These are phyloP conservation scores for Phalaenopsis hybrid DNA, from an alignment of 116 monocot genomes.

Conservation along the genomic window DNA sequence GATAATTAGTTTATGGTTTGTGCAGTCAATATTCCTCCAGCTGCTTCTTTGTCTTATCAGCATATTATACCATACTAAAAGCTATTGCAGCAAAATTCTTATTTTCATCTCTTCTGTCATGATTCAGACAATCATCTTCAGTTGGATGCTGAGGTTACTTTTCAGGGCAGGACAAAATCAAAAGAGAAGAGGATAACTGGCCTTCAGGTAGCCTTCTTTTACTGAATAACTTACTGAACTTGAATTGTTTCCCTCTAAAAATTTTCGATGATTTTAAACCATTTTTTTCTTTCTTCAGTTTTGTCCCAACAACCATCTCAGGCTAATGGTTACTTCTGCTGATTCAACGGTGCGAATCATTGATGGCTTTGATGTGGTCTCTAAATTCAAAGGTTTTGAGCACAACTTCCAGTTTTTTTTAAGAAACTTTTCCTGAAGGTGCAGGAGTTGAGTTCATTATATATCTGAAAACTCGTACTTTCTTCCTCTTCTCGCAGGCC, in stretches of 20 bases:
- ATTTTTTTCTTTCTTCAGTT: conserved; percentile 41
- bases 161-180: conserved; percentile 70
- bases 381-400: conserved; percentile 67
- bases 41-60: no score
- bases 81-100: not conserved
- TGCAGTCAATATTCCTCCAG: no score
- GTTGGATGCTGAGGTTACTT: conserved; percentile 36
- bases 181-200: conserved; percentile 66
- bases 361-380: conserved; percentile 47
- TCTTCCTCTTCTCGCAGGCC: conserved; percentile 30
- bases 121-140: conserved; percentile 56
- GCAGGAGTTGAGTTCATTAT: not conserved
- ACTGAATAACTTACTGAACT: conserved; percentile 4
- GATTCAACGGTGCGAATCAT: conserved; percentile 78
- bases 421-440: not conserved
- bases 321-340: conserved; percentile 78
- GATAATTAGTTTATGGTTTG: no score
- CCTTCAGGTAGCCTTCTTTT: conserved; percentile 52
- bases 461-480: not conserved
- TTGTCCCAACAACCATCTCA: conserved; percentile 55
- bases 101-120: not conserved
- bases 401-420: not conserved
- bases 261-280: not conserved
- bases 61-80: not conserved
- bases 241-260: not conserved